Base-by-base conservation (phyloP, 306 rosid species). In the Datisca glomerata region DNA sequence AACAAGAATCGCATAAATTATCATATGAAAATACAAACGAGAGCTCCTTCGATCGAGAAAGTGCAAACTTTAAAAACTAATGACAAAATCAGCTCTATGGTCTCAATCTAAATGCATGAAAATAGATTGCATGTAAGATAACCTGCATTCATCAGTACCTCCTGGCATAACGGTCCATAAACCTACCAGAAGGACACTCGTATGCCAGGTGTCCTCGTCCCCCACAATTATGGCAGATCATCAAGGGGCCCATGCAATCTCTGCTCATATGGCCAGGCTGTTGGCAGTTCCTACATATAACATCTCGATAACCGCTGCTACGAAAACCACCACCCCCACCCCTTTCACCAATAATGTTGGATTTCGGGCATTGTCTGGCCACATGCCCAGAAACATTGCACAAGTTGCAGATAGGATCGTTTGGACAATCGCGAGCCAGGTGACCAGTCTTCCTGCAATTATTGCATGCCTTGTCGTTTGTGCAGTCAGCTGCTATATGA, bases 391-490 rank as follows among this genome's bases (percentile, higher is more conserved):
- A 75, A 48, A 89, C 91, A 64, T 89, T 89, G 76, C 98, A 89
- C 52, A 78, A 31, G 58, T 89, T 89, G 66, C 98, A 89, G 48
- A 84, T 73, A 19, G 98, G 98, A 39, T 89, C 91, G 4, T 84
- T 89, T 0, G 95, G 84, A 61, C 98, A 89, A 48, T 89, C 98
- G 14, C 98, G 93, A n/a, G 98, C 98, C 50, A 89, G 68, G 52
- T 84, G 98, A 38, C 95, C 95, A 0, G 98, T 89, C 71, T 80
- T 80, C 79, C 98, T 66, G 63, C 98, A 89, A 64, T 89, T 89
- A 75, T 84, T 89, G 59, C 98, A 89, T n/a, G 98, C 98, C 73
- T 89, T 89, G 45, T 80, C 98, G 28, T 89, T 89, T 2, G 98
- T 89, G 50, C 95, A 89, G 60, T 84, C 98, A 25, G 48, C 98